phyloP scores from a whole-genome alignment of 1,139 yeast species.

The Hansenula lynferdii region DNA sequence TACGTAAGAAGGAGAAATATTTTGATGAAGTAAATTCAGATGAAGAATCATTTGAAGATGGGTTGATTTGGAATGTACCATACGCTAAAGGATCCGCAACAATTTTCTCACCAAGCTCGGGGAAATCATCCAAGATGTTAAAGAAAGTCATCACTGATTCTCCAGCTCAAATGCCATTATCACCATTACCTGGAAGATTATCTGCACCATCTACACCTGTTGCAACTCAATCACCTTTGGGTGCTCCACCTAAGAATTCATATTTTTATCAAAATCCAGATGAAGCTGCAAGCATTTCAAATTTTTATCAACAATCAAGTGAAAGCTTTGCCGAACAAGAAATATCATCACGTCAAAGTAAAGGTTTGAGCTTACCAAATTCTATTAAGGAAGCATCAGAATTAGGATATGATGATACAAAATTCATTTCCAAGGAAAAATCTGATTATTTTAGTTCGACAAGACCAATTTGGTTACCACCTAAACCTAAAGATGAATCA shows the following conservation, averaged over 20 bases:
- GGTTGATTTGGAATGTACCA: constrained; percentile 43
- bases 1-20: constrained; percentile 33
- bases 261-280: constrained; percentile 15
- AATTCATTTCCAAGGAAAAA: constrained; percentile 36
- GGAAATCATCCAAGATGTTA: constrained; percentile 18
- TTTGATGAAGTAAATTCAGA: constrained; percentile 35
- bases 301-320: constrained; percentile 36
- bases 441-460: constrained; percentile 42
- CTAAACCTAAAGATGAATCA: constrained; percentile 53
- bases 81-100: constrained; percentile 29
- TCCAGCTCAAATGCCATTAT: constrained; percentile 29
- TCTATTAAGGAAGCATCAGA: constrained; percentile 30
- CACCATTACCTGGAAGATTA: constrained; percentile 31
- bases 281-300: constrained; percentile 33
- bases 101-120: constrained; percentile 19
- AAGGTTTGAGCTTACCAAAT: constrained; percentile 31
- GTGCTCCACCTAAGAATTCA: constrained; percentile 1
- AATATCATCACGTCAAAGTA: constrained; percentile 29
- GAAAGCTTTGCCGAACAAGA: constrained; percentile 31
- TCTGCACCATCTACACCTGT: constrained; percentile 7
- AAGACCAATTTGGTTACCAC: constrained; percentile 68
- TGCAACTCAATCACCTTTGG: too few species aligned
- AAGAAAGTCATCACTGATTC: constrained; percentile 18
- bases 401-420: constrained; percentile 41
- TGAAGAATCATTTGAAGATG: constrained; percentile 31